These are phyloP conservation scores for Steccherinum ochraceum DNA, from an alignment of 768 basidiomycete genomes.

Conservation along the genomic window DNA sequence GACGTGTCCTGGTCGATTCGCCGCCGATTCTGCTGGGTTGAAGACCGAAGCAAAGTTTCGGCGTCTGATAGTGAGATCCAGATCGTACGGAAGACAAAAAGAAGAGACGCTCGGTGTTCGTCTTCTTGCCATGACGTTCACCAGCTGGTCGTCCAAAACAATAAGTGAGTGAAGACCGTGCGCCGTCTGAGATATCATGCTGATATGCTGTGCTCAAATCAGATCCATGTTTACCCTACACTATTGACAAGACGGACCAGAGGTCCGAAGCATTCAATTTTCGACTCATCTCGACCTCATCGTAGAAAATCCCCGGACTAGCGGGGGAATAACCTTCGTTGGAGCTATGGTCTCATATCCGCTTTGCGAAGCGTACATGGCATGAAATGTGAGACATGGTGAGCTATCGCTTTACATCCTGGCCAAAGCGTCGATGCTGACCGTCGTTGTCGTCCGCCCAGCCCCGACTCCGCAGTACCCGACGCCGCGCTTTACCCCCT, in stretches of 20 bases:
- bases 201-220: no score
- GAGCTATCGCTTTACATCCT: neutral
- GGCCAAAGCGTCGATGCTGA: neutral
- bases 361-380: neutral
- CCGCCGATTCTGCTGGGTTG: no score
- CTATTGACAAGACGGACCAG: neutral
- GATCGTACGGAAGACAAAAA: neutral
- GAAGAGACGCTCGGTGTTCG: neutral
- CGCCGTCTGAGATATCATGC: no score
- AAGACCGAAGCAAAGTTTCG: neutral
- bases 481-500: neutral
- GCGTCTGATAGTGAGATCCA: neutral
- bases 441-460: neutral
- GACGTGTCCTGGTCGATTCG: no score
- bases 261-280: neutral
- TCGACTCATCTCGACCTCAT: neutral
- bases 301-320: no score
- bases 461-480: neutral
- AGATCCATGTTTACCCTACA: neutral
- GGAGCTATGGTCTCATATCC: no score
- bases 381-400: neutral
- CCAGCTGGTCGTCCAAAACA: neutral
- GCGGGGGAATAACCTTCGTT: no score
- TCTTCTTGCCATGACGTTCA: neutral
- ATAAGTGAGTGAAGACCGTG: neutral